phyloP scores from a whole-genome alignment of 2,329 filamentous ascomycete genomes.

The Aureobasidium musti region DNA sequence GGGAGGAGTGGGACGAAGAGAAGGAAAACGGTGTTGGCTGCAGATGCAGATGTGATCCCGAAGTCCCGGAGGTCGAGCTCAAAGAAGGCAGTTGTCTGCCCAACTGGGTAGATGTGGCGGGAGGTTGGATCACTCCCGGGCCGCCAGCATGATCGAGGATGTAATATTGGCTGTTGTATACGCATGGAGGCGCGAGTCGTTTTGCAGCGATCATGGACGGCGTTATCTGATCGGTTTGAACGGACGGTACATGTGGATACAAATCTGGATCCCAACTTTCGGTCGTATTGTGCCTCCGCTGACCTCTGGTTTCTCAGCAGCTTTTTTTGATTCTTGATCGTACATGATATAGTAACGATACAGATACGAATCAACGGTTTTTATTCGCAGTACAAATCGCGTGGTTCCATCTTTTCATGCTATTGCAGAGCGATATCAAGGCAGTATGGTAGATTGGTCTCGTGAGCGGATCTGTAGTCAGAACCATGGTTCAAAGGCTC shows the following conservation, averaged over 20 bases:
- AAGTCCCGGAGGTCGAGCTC: slow-evolving; percentile 96
- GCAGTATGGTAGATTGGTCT: background rate
- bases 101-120: slow-evolving; percentile 96
- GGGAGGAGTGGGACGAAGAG: slow-evolving; percentile 80
- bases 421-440: background rate
- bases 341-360: slow-evolving; percentile 28
- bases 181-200: slow-evolving; percentile 26
- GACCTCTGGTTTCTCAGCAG: slow-evolving; percentile 23
- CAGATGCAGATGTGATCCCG: slow-evolving; percentile 93
- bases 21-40: slow-evolving; percentile 98
- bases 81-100: slow-evolving; percentile 94
- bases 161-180: slow-evolving; percentile 27
- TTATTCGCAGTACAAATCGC: background rate
- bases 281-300: slow-evolving; percentile 18
- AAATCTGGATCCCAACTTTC: slow-evolving; percentile 17
- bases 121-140: slow-evolving; percentile 67
- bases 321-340: slow-evolving; percentile 24
- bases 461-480: background rate
- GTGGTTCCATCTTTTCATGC: background rate
- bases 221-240: slow-evolving; percentile 27
- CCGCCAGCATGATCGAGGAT: slow-evolving; percentile 24
- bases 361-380: slow-evolving; percentile 18
- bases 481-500: background rate
- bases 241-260: slow-evolving; percentile 28
- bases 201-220: slow-evolving; percentile 29